Conservation (phyloP, 768 basidiomycete genomes). For the Pisolithus sp. region DNA sequence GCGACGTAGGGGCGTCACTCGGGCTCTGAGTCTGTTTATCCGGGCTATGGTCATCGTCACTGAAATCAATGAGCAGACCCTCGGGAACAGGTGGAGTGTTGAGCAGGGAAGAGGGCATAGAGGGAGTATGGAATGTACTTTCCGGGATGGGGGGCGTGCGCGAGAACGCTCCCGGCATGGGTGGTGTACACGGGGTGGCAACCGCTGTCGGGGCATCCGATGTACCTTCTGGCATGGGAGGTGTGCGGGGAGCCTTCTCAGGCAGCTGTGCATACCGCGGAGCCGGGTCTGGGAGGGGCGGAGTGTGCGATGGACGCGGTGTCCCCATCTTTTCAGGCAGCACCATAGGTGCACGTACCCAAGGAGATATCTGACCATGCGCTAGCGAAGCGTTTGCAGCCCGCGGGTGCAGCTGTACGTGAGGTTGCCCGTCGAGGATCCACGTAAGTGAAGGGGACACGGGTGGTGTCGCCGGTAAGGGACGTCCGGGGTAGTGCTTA, state of each 20-base stretch:
- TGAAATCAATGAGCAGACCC: slow-evolving; percentile 51
- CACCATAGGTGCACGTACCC: neutral
- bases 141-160: slow-evolving; percentile 33
- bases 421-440: slow-evolving; percentile 24
- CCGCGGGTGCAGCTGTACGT: slow-evolving; percentile 11
- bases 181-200: neutral
- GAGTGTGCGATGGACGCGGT: neutral
- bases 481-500: slow-evolving; percentile 27
- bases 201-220: neutral
- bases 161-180: neutral
- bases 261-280: neutral
- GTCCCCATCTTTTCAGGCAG: neutral
- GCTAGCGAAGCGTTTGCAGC: neutral
- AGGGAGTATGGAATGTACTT: neutral
- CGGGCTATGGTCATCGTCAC: slow-evolving; percentile 32
- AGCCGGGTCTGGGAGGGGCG: neutral
- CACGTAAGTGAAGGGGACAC: slow-evolving; percentile 28
- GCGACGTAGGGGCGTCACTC: neutral
- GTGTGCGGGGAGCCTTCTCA: slow-evolving; percentile 1
- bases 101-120: neutral
- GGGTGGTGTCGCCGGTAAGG: slow-evolving; percentile 28
- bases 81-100: slow-evolving; percentile 29
- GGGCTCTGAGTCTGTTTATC: slow-evolving; percentile 8
- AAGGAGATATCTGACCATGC: neutral
- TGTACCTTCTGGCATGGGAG: neutral